Evolutionary conservation across 208 protist species (phyloP).

Genomic region (Leishmania guyanensis): DNA sequence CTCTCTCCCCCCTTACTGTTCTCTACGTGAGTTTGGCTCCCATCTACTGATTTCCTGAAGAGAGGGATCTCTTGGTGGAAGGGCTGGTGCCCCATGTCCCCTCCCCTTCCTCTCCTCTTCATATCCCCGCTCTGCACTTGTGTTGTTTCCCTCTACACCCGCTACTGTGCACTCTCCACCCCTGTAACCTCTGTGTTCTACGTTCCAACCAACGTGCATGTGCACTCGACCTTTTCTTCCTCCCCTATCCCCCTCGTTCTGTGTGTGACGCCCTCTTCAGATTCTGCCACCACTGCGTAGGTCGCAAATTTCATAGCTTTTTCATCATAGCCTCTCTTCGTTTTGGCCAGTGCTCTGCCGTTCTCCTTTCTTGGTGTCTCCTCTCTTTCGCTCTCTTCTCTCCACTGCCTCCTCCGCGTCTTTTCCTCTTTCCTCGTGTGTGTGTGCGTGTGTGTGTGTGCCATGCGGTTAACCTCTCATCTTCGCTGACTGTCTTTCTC

Average conservation of each 20-base stretch:
- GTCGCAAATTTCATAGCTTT: not conserved
- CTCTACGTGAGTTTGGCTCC: not conserved
- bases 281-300: too few species aligned
- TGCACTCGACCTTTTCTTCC: too few species aligned
- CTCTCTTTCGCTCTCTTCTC: not conserved
- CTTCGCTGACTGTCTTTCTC: not conserved
- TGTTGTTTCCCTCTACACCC: not conserved
- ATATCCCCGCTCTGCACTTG: not conserved
- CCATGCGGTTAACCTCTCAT: not conserved
- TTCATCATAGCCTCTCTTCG: conserved; percentile 7
- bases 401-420: not conserved
- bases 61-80: not conserved
- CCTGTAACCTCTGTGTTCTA: too few species aligned
- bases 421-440: not conserved
- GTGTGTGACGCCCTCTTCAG: too few species aligned
- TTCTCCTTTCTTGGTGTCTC: not conserved
- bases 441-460: not conserved
- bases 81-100: not conserved
- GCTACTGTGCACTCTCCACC: not conserved
- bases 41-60: not conserved
- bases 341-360: not conserved
- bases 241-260: not conserved
- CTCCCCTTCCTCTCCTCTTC: not conserved
- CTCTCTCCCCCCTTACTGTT: not conserved
- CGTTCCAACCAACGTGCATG: too few species aligned